These are phyloP conservation scores for Penicillium waksmanii DNA, from an alignment of 495 filamentous ascomycete species.

Conservation along the genomic window DNA sequence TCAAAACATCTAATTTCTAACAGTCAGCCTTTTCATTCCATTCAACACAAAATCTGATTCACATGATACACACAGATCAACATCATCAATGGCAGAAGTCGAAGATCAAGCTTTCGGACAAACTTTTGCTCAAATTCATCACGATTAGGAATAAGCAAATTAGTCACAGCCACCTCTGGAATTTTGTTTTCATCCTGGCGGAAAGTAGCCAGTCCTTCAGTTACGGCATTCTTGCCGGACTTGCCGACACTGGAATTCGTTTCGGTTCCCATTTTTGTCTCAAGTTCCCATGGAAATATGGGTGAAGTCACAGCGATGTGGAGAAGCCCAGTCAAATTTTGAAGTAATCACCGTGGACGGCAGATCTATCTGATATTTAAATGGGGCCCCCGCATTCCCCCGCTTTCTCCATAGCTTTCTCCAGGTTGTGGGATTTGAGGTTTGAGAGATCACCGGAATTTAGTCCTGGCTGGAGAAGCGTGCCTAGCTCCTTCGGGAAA, in stretches of 20 bases:
- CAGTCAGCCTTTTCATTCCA: background rate
- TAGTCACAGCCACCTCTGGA: background rate
- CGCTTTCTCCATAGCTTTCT: slow-evolving; percentile 3
- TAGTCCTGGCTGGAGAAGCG: background rate
- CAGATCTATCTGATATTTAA: background rate
- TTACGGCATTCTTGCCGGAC: background rate
- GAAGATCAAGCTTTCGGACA: slow-evolving; percentile 42
- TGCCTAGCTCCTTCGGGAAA: slow-evolving; percentile 8
- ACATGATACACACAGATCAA: slow-evolving; percentile 23
- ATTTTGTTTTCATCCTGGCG: slow-evolving; percentile 1
- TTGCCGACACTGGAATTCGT: background rate
- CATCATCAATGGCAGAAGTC: slow-evolving; percentile 49
- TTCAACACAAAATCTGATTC: background rate
- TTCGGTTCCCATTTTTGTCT: background rate
- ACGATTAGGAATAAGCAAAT: slow-evolving; percentile 4
- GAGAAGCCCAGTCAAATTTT: background rate
- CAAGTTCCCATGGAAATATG: background rate
- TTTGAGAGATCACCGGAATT: background rate
- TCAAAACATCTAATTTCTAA: slow-evolving; percentile 40
- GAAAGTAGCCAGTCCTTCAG: slow-evolving; percentile 3
- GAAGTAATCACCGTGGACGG: background rate
- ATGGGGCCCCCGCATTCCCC: background rate
- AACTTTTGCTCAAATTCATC: slow-evolving; percentile 42
- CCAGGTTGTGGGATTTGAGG: background rate
- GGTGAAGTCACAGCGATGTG: background rate